These are phyloP conservation scores for Aphanomyces astaci DNA, from an alignment of 352 stramenopile genomes.

Conservation along the genomic window DNA sequence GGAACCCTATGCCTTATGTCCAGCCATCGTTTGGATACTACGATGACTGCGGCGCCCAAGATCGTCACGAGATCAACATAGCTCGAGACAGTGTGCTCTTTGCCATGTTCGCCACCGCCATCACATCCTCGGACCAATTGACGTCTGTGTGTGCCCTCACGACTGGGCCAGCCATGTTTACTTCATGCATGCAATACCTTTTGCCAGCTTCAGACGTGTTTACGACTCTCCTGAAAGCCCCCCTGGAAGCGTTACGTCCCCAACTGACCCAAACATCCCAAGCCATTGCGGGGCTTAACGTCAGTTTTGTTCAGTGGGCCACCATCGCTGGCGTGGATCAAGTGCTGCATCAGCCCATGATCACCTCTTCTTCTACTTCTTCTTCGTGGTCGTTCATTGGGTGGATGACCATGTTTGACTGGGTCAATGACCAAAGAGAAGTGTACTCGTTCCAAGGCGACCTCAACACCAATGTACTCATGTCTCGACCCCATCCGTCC, in stretches of 20 bases:
- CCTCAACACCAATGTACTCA: neutral
- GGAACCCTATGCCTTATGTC: neutral
- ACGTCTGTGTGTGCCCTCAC: neutral
- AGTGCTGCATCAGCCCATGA: neutral
- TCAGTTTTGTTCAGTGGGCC: neutral
- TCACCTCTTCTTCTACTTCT: neutral
- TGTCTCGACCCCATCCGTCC: neutral
- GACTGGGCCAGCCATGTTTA: neutral
- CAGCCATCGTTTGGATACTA: conserved; percentile 7
- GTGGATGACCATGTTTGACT: neutral
- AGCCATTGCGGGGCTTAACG: neutral
- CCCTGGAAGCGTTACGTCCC: neutral
- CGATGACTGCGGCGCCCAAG: neutral
- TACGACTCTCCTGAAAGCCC: neutral
- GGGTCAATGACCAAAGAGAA: neutral
- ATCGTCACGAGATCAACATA: neutral
- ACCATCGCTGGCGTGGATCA: neutral
- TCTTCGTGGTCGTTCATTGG: conserved; percentile 4
- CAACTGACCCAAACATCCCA: neutral
- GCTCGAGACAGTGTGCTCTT: neutral
- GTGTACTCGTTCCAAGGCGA: conserved; percentile 14
- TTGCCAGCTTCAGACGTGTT: neutral
- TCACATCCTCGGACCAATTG: neutral
- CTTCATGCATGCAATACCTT: neutral
- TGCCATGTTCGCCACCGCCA: neutral